These are phyloP conservation scores for Calonectria pauciramosa DNA, from an alignment of 2,329 filamentous ascomycete species.

Conservation along the genomic window DNA sequence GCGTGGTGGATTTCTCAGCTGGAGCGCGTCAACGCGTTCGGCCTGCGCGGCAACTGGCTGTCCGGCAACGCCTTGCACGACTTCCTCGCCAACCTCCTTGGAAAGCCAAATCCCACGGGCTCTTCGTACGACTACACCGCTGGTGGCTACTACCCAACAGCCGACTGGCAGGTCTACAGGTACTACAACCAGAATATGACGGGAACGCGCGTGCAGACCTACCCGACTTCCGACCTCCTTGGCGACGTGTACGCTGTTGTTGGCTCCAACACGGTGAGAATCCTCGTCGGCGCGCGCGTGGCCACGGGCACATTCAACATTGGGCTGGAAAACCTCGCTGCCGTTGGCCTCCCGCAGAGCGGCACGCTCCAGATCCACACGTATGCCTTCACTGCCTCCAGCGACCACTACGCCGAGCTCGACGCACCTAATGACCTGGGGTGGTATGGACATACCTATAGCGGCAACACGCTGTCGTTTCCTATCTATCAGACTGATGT, in stretches of 20 bases:
- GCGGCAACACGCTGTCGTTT: conserved; percentile 5
- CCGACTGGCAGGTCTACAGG: conserved; percentile 33
- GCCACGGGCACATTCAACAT: conserved; percentile 11
- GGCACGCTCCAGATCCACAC: conserved; percentile 20
- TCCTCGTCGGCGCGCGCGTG: conserved; percentile 12
- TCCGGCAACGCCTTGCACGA: conserved; percentile 57
- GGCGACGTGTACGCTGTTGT: conserved; percentile 11
- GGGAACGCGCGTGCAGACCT: conserved; percentile 7
- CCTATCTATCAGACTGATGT: conserved; percentile 9
- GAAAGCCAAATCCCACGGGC: conserved; percentile 20
- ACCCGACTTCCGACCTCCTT: not conserved
- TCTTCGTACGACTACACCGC: not conserved
- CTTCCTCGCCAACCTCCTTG: conserved; percentile 54
- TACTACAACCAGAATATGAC: conserved; percentile 29
- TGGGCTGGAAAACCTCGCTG: not conserved
- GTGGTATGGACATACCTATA: conserved; percentile 11
- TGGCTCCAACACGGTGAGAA: not conserved
- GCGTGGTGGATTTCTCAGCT: conserved; percentile 63
- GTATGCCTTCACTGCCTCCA: conserved; percentile 5
- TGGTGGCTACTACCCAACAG: conserved; percentile 26
- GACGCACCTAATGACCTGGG: conserved; percentile 4
- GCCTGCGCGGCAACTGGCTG: conserved; percentile 62
- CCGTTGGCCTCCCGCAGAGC: conserved; percentile 13
- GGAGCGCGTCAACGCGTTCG: conserved; percentile 57
- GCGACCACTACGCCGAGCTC: conserved; percentile 7